Evolutionary conservation across 306 rosid genomes (phyloP), one percentile per base, ranked within the genome.

Genomic region (Quercus rubra): DNA sequence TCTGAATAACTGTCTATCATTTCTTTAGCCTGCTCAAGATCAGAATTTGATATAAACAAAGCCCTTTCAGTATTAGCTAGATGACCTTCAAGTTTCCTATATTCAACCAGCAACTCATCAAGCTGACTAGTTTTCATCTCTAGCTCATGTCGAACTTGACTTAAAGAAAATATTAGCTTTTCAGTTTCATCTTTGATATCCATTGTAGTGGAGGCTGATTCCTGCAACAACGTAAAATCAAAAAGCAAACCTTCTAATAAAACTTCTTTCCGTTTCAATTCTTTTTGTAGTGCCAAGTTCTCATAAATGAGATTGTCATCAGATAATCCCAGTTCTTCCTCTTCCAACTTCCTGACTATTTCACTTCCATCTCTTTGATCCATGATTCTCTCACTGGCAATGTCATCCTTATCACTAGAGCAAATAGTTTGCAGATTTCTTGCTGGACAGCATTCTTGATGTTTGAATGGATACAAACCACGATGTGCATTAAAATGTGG

Each of bases 201-300:
- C 83, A 80, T 91, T 58, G 81, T 87, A 87, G 82, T 91, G 77
- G 99, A 86, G 78, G 99, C 80, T 55, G 94, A 89, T 83, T 95
- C 99, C 84, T 95, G 99, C 89, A 92, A 87, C 85, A 90, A 80
- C 59, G 92, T 90, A 67, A 95, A 90, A 85, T 95, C 99, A 85
- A 95, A 95, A 81, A 88, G 91, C 86, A 92, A 85, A 41, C 99
- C 98, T 52, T 92, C 99, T 33, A 92, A 79, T 82, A 95, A 81
- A 83, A 85, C 89, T 76, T 85, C 89, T 75, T 92, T 95, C 90
- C 99, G 83, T 79, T 82, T 74, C 80, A 95, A 61, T 81, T 95
- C 99, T 72, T 87, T 87, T 78, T 80, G 87, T 67, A 95, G 89
- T 80, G 88, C 82, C 72, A 82, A 71, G 78, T 86, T 90, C 82